Percentiles rank a stretch among this genome's conserved stretches.
phyloP scores from a whole-genome alignment of 208 protist species.

The Trichomonas tenax region DNA sequence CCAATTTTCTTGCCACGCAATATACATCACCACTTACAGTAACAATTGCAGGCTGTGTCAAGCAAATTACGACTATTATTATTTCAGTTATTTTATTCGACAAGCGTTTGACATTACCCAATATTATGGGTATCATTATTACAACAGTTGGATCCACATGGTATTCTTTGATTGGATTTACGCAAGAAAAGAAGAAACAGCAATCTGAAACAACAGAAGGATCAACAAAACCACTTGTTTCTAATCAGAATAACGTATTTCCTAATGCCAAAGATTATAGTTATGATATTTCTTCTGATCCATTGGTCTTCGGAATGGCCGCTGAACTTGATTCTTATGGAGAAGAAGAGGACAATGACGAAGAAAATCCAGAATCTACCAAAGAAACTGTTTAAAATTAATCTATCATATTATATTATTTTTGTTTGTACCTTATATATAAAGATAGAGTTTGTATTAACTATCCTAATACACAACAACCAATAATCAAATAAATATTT shows the following conservation, averaged over 20 bases:
- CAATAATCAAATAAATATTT: too few species aligned
- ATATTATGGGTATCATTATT: background rate
- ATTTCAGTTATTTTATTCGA: background rate
- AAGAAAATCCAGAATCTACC: too few species aligned
- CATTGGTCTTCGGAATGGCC: too few species aligned
- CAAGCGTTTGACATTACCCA: background rate
- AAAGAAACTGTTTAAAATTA: too few species aligned
- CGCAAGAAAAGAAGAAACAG: background rate
- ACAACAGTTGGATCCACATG: background rate
- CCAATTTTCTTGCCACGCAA: background rate
- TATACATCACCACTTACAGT: conserved; percentile 3
- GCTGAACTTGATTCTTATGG: too few species aligned
- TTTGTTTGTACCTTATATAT: too few species aligned
- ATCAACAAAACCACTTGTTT: background rate
- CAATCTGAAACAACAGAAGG: background rate
- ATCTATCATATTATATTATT: too few species aligned
- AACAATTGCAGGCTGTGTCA: background rate
- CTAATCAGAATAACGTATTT: background rate
- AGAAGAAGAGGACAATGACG: too few species aligned
- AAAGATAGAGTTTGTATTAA: too few species aligned
- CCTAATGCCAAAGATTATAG: background rate
- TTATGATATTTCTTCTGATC: too few species aligned
- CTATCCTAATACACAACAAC: too few species aligned
- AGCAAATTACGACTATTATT: background rate
- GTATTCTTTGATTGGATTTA: background rate